These are phyloP conservation scores for Penicillium arizonense DNA, from an alignment of 495 filamentous ascomycete species.

Conservation along the genomic window DNA sequence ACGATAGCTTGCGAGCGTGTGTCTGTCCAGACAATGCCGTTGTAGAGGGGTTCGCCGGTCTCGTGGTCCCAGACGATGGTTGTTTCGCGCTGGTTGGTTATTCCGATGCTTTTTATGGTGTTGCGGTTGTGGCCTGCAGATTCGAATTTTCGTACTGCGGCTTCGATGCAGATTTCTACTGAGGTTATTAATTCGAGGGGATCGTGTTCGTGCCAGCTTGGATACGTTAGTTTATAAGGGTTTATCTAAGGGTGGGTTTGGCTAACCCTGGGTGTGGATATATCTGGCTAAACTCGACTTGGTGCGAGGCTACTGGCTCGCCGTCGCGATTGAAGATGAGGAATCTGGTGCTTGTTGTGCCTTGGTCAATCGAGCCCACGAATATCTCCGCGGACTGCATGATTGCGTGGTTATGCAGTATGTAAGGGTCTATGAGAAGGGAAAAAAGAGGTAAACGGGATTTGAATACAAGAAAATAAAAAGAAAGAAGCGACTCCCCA, in stretches of 20 bases:
- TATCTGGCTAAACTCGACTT: conserved; percentile 86
- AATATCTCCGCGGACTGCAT: conserved; percentile 41
- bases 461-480: neutral
- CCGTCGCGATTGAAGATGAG: conserved; percentile 83
- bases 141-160: conserved; percentile 69
- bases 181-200: conserved; percentile 74
- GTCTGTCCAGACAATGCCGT: conserved; percentile 94
- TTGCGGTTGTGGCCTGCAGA: conserved; percentile 61
- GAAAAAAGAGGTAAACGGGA: neutral
- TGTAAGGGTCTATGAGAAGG: neutral
- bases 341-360: conserved; percentile 90
- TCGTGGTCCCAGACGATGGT: conserved; percentile 87
- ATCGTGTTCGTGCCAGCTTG: conserved; percentile 92
- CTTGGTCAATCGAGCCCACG: conserved; percentile 82
- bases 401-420: neutral
- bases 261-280: conserved; percentile 87
- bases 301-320: conserved; percentile 80
- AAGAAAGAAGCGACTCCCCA: neutral
- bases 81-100: conserved; percentile 96
- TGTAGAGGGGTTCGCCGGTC: conserved; percentile 82
- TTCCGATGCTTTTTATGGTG: conserved; percentile 79
- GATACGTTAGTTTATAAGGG: conserved; percentile 1
- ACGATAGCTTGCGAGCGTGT: conserved; percentile 80
- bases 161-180: conserved; percentile 80
- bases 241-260: neutral